A percentile compares a stretch with the other conserved stretches of the same genome.
Evolutionary conservation across 2,329 filamentous ascomycete species (phyloP).

Genomic region (Aspergillus cejpii): DNA sequence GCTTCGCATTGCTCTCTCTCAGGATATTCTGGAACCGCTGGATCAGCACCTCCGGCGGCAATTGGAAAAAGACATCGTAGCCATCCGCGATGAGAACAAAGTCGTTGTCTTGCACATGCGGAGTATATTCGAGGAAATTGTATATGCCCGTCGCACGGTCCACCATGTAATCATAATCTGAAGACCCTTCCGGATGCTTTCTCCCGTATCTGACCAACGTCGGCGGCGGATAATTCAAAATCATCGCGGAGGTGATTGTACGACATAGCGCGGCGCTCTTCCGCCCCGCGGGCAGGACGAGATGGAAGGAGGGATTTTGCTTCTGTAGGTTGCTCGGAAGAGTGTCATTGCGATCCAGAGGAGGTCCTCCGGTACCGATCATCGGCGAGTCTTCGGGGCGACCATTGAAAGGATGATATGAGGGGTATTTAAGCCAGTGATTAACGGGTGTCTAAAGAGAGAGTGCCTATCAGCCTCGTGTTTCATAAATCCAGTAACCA

Average conservation of each 20-base stretch:
- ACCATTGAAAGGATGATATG: conserved; percentile 25
- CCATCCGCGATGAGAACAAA: conserved; percentile 59
- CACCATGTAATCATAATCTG: conserved; percentile 39
- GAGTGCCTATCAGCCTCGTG: conserved; percentile 3
- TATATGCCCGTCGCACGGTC: conserved; percentile 43
- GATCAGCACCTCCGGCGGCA: conserved; percentile 58
- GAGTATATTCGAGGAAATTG: conserved; percentile 44
- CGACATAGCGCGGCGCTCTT: conserved; percentile 51
- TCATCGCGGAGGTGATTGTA: conserved; percentile 51
- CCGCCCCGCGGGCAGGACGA: conserved; percentile 48
- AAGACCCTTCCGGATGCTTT: conserved; percentile 21
- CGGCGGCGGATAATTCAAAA: conserved; percentile 55
- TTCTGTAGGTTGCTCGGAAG: conserved; percentile 30
- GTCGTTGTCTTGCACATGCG: conserved; percentile 51
- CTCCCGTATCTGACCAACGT: conserved; percentile 46
- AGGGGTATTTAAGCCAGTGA: conserved; percentile 32
- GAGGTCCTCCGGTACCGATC: conserved; percentile 16
- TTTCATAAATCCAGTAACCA: background rate
- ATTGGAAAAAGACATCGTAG: conserved; percentile 59
- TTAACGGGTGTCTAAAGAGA: conserved; percentile 20
- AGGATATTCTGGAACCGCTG: conserved; percentile 54
- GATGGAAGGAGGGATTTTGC: conserved; percentile 45
- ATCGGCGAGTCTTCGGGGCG: conserved; percentile 30
- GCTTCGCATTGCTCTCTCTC: conserved; percentile 48
- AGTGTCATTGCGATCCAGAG: conserved; percentile 22